Conservation (phyloP, 2,329 filamentous ascomycete genomes). For the Parastagonospora avenae region DNA sequence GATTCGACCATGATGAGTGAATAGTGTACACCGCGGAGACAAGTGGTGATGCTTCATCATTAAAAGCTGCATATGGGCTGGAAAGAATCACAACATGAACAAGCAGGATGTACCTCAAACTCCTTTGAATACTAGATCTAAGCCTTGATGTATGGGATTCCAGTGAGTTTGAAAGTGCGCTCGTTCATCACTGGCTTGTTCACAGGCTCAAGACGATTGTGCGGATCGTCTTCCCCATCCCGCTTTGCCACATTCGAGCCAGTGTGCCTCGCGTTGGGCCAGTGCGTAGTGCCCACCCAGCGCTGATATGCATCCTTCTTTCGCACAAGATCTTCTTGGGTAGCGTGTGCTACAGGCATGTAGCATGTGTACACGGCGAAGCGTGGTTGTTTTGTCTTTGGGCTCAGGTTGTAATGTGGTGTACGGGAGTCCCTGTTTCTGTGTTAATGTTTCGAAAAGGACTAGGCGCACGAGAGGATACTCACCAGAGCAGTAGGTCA, state of each 20-base stretch:
- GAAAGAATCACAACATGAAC: neutral
- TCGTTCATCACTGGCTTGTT: constrained; percentile 50
- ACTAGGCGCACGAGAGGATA: neutral
- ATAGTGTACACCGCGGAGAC: too few species aligned
- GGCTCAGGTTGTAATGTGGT: constrained; percentile 39
- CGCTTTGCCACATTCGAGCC: constrained; percentile 41
- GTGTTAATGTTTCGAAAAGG: neutral
- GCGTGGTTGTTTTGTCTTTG: constrained; percentile 32
- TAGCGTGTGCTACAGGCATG: constrained; percentile 43
- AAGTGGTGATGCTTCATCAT: too few species aligned
- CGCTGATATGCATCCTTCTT: constrained; percentile 41
- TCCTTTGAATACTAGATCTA: neutral
- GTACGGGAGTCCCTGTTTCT: constrained; percentile 43
- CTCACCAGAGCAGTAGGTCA: constrained; percentile 51
- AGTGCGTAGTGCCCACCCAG: constrained; percentile 42
- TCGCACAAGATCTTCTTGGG: constrained; percentile 38
- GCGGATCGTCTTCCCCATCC: constrained; percentile 34
- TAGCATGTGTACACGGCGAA: constrained; percentile 45
- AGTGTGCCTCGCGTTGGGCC: constrained; percentile 42
- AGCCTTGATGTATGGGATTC: constrained; percentile 53
- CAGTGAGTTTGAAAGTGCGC: constrained; percentile 53
- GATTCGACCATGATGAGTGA: too few species aligned
- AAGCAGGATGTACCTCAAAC: neutral
- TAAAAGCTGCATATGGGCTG: too few species aligned
- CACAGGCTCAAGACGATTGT: constrained; percentile 47